Percentiles rank a stretch among this genome's conserved stretches.
These are phyloP conservation scores for Penicillium crustosum DNA, from an alignment of 2,329 filamentous ascomycete species.

Conservation along the genomic window DNA sequence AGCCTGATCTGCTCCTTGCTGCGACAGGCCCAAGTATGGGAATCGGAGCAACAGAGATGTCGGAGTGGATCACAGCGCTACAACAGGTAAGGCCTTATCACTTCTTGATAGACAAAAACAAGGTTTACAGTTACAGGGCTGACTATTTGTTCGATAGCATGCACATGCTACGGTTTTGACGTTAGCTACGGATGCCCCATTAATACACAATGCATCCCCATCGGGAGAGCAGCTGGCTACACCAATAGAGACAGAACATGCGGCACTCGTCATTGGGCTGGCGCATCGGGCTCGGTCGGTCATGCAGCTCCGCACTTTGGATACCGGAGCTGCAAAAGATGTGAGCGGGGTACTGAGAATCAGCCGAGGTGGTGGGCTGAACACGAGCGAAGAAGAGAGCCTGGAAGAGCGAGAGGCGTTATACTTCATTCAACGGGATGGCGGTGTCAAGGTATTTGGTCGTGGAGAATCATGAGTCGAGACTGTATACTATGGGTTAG, in stretches of 20 bases:
- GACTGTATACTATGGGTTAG: slow-evolving; percentile 7
- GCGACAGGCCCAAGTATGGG: slow-evolving; percentile 52
- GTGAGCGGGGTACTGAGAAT: slow-evolving; percentile 84
- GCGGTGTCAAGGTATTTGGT: slow-evolving; percentile 78
- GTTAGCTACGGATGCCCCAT: slow-evolving; percentile 69
- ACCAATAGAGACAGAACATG: slow-evolving; percentile 67
- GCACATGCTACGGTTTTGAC: slow-evolving; percentile 67
- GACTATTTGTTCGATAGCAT: slow-evolving; percentile 43
- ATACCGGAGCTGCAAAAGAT: slow-evolving; percentile 85
- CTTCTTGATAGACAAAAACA: neutral
- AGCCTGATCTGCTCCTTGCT: slow-evolving; percentile 65
- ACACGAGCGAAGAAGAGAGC: slow-evolving; percentile 26
- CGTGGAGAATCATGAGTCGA: slow-evolving; percentile 61
- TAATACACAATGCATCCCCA: slow-evolving; percentile 54
- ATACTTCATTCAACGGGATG: slow-evolving; percentile 78
- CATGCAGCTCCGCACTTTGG: slow-evolving; percentile 71
- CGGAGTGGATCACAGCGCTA: slow-evolving; percentile 58
- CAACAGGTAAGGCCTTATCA: slow-evolving; percentile 58
- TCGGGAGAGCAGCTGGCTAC: slow-evolving; percentile 53
- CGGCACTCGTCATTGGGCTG: slow-evolving; percentile 67
- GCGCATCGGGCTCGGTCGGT: slow-evolving; percentile 75
- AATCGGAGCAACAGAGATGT: slow-evolving; percentile 47
- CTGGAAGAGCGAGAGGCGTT: slow-evolving; percentile 67
- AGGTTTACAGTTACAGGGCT: slow-evolving; percentile 2
- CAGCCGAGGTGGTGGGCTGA: slow-evolving; percentile 57